A percentile compares a stretch with the other conserved stretches of the same genome.
Conservation (phyloP, 768 basidiomycete genomes). For the Obba rivulosa region DNA sequence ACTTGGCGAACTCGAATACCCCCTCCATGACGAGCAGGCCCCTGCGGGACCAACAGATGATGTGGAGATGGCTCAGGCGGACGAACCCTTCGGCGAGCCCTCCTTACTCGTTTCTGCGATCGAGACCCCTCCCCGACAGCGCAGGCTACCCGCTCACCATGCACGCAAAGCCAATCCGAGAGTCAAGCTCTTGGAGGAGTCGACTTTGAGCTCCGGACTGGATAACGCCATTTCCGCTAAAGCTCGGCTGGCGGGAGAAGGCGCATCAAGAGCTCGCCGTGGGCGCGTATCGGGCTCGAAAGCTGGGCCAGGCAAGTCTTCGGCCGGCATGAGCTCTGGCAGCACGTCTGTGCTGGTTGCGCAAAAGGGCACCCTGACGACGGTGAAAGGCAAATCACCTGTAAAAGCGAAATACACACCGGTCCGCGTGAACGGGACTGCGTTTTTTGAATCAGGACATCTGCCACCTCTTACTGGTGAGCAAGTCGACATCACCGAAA, state of each 20-base stretch:
- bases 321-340: slow-evolving; percentile 35
- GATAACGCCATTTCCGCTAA: slow-evolving; percentile 46
- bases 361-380: slow-evolving; percentile 46
- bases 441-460: not conserved
- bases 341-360: slow-evolving; percentile 51
- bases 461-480: slow-evolving; percentile 36
- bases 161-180: slow-evolving; percentile 46
- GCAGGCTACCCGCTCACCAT: slow-evolving; percentile 34
- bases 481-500: not conserved
- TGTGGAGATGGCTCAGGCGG: not conserved
- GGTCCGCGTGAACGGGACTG: too few species aligned
- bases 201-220: slow-evolving; percentile 12
- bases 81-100: not conserved
- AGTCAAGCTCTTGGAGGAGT: slow-evolving; percentile 44
- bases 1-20: not conserved
- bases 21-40: not conserved
- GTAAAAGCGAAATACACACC: slow-evolving; percentile 1
- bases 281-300: slow-evolving; percentile 7
- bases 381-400: slow-evolving; percentile 37
- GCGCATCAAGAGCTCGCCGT: slow-evolving; percentile 14
- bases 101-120: not conserved
- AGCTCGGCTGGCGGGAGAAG: slow-evolving; percentile 38
- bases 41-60: not conserved
- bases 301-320: slow-evolving; percentile 46
- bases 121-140: not conserved